These are phyloP conservation scores for Hyaloscypha finlandica DNA, from an alignment of 495 filamentous ascomycete genomes.

Conservation along the genomic window DNA sequence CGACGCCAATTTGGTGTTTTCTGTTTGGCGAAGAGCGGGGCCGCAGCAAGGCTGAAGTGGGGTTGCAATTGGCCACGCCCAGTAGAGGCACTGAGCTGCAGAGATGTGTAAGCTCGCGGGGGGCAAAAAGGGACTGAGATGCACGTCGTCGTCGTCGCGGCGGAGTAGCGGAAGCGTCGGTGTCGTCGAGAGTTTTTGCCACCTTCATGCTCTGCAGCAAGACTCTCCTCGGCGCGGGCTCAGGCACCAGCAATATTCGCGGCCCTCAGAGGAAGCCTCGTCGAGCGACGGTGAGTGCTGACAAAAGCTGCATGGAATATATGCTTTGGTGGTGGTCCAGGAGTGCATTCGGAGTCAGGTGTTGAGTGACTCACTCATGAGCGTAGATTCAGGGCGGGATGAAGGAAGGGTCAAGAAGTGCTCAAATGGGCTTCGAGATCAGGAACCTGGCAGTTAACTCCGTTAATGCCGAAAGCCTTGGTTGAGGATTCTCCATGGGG, in stretches of 20 bases:
- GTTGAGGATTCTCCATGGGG: not conserved
- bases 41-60: conserved; percentile 4
- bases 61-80: not conserved
- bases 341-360: not conserved
- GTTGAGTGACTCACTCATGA: conserved; percentile 6
- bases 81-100: too few relatives aligned
- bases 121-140: not conserved
- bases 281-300: not conserved
- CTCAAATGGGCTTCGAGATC: not conserved
- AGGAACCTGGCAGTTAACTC: not conserved
- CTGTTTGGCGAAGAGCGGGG: not conserved
- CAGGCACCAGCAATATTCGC: not conserved
- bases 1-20: conserved; percentile 2
- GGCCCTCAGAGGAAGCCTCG: not conserved
- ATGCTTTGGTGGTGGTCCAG: not conserved
- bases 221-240: not conserved
- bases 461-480: conserved; percentile 9
- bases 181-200: not conserved
- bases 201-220: not conserved
- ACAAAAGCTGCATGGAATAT: conserved; percentile 9
- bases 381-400: not conserved
- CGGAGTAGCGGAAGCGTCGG: not conserved
- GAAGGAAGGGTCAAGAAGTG: not conserved
- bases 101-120: not conserved
- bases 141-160: not conserved